Conservation (phyloP, 139 green algal species). For the Picocystis salinarum region DNA sequence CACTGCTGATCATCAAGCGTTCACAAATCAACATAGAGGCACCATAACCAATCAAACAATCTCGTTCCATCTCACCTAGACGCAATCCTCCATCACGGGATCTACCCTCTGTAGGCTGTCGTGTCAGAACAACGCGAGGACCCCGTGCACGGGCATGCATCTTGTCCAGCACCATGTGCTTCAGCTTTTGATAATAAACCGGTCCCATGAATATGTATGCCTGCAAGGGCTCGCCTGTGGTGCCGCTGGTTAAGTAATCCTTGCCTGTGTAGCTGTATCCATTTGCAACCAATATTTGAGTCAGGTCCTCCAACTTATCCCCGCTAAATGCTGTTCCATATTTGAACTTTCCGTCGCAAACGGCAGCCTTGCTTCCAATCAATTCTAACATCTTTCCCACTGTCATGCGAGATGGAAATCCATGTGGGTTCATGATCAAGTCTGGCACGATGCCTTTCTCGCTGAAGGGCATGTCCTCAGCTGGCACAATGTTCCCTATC, state of each 20-base stretch:
- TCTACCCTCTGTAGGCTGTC: constrained; percentile 91
- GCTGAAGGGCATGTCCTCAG: constrained; percentile 85
- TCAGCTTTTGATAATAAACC: constrained; percentile 99
- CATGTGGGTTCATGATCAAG: constrained; percentile 72
- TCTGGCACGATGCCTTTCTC: constrained; percentile 72
- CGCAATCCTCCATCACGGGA: constrained; percentile 75
- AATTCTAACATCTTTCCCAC: constrained; percentile 96
- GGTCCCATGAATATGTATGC: constrained; percentile 97
- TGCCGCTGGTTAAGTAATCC: constrained; percentile 58
- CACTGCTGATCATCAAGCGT: constrained; percentile 87
- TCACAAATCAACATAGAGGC: constrained; percentile 86
- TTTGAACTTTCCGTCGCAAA: constrained; percentile 23
- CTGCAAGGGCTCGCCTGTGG: constrained; percentile 80
- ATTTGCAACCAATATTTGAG: constrained; percentile 46
- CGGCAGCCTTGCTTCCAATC: constrained; percentile 72
- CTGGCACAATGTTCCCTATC: constrained; percentile 63
- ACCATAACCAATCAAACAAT: constrained; percentile 66
- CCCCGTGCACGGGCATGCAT: constrained; percentile 74
- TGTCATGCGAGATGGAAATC: constrained; percentile 56
- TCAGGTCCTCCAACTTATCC: constrained; percentile 50
- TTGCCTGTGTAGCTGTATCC: constrained; percentile 60
- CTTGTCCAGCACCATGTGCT: constrained; percentile 99
- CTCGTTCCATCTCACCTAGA: constrained; percentile 23
- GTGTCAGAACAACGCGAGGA: constrained; percentile 68
- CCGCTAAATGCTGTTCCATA: constrained; percentile 89